A percentile compares a stretch with the other conserved stretches of the same genome.
Conservation (phyloP, 768 basidiomycete genomes). For the Candolleomyces eurysporus region DNA sequence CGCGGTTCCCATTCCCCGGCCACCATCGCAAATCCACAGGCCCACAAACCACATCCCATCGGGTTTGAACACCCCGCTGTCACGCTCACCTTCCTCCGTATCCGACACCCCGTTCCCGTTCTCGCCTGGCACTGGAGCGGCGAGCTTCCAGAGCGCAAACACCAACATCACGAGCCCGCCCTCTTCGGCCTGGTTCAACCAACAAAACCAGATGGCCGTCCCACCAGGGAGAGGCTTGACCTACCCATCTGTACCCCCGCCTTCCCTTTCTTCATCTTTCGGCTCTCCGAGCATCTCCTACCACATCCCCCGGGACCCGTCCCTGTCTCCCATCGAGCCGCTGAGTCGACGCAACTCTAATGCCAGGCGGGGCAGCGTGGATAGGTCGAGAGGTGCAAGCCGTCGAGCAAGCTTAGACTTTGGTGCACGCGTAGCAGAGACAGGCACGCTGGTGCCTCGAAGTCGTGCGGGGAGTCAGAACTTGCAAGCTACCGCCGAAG, state of each 20-base stretch:
- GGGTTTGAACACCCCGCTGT: conserved; percentile 58
- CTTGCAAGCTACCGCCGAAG: conserved; percentile 28
- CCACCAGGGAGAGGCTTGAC: conserved; percentile 47
- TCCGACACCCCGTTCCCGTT: conserved; percentile 68
- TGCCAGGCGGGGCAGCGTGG: conserved; percentile 32
- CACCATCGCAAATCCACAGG: conserved; percentile 60
- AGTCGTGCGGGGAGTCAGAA: conserved; percentile 48
- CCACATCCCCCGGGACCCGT: conserved; percentile 47
- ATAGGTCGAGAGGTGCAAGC: conserved; percentile 35
- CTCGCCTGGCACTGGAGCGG: conserved; percentile 49
- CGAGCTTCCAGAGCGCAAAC: conserved; percentile 54
- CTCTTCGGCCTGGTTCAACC: conserved; percentile 53
- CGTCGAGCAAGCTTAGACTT: conserved; percentile 60
- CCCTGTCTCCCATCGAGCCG: conserved; percentile 50
- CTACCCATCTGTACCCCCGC: conserved; percentile 83
- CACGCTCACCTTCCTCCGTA: conserved; percentile 60
- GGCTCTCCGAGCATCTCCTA: conserved; percentile 63
- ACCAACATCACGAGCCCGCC: conserved; percentile 77
- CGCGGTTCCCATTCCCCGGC: conserved; percentile 76
- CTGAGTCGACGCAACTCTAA: conserved; percentile 53
- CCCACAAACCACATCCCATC: conserved; percentile 44
- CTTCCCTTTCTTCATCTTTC: conserved; percentile 75
- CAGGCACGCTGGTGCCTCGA: conserved; percentile 38
- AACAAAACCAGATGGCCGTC: conserved; percentile 34
- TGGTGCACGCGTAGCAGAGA: conserved; percentile 70